Base-by-base conservation (phyloP, 495 filamentous ascomycete genomes). In the Aspergillus wentii region DNA sequence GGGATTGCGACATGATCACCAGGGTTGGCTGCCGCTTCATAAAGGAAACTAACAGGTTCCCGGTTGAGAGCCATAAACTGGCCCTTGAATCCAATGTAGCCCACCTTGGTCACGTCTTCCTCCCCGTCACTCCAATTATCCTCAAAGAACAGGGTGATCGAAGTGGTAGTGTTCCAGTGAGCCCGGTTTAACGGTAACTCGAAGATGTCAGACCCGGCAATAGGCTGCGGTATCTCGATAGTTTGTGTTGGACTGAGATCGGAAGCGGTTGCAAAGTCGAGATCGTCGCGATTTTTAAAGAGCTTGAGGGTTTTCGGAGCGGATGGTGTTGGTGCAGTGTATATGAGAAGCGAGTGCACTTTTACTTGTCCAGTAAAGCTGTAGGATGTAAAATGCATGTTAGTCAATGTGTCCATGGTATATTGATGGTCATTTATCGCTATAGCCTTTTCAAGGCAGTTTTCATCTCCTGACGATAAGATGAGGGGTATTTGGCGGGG, bases 361-460 rank as follows among this genome's bases (percentile, higher is more conserved):
- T 90, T 94, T 41, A 95, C 76, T 62, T 94, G 88, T 43, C 85
- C 91, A 17, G 87, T 88, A 69, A 98, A 98, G 18, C 92, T 98
- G 30, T 33, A 35, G 40, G 9, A 28, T 10, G 11, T n/a, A 25
- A 31, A 6, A 26, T n/a, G 25, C 5, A 26, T 8, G 29, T 45
- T 44, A 48, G 37, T 31, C 32, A 8, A 19, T 14, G 10, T 11
- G 20, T 18, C 16, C 9, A 28, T 38, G 18, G 17, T n/a, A 4
- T 34, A 30, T 17, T 10, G 17, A 33, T 33, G 14, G 11, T 6
- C 23, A 30, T 35, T 36, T 9, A 51, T 44, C 21, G 35, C 19
- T n/a, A n/a, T n/a, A n/a, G n/a, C n/a, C n/a, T n/a, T n/a, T n/a
- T n/a, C n/a, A n/a, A n/a, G n/a, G n/a, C n/a, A n/a, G n/a, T n/a